Base-by-base conservation (phyloP, 2,329 filamentous ascomycete species). In the Fusarium devonianum region DNA sequence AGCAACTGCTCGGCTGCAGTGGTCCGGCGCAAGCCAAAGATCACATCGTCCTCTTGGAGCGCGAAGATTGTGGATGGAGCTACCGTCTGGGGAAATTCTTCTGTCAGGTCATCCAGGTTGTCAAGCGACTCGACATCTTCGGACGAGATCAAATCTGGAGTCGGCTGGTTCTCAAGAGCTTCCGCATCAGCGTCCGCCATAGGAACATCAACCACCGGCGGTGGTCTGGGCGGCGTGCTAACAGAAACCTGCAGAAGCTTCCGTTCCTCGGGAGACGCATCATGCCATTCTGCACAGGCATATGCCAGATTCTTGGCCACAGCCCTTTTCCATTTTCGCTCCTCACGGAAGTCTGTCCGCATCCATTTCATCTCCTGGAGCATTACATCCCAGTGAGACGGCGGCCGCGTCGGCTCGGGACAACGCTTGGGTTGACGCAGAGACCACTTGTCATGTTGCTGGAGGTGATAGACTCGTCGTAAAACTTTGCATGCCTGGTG, bases 331-430 rank as follows among this genome's bases (percentile, higher is more conserved):
- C 92, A 96, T 69, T 96, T 96, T 29, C 91, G 80, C 70, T 97
- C 94, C 71, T 97, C 90, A 40, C 89, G 83, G 66, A 97, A 97
- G 71, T 99, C 94, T 2, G 92, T 97, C 39, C 92, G 85, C 90
- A 99, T 95, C 93, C 93, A 97, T 70, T 92, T 96, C 83, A 93
- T 90, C 75, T 99, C 92, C 61, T 92, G 83, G 22, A 99, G 76
- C 45, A 97, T 71, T 41, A 93, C 81, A 72, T 99, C 94, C 83
- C 87, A 90, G 62, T 97, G 93, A 2, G 88, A 86, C 1, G 84
- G 81, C 13, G 87, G 87, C 26, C 91, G 84, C 4, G 83, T 79
- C 4, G 93, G 92, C 70, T 99, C 94, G 2, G 86, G 80, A 28
- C 86, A 89, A 47, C 92, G 88, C 67, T 95, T 90, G 32, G 92